phyloP scores from a whole-genome alignment of 2,329 filamentous ascomycete species.

The Knufia fluminis region DNA sequence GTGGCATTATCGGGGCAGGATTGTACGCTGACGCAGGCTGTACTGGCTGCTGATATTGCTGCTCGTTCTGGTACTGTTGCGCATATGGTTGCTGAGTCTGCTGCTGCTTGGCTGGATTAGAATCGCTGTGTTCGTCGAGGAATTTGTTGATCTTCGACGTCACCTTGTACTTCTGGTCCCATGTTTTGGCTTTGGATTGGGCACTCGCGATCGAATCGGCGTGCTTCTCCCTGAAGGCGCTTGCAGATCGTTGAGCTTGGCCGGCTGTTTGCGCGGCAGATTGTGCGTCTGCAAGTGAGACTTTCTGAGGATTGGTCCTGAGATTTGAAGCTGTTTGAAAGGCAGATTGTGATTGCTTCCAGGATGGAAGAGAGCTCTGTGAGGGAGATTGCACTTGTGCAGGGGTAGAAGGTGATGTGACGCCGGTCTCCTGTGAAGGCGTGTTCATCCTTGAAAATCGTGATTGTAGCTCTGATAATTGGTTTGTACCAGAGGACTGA shows the following conservation, averaged over 20 bases:
- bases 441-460: slow-evolving; percentile 50
- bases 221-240: slow-evolving; percentile 62
- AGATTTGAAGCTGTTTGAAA: slow-evolving; percentile 52
- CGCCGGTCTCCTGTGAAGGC: not conserved
- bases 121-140: slow-evolving; percentile 32
- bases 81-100: slow-evolving; percentile 18
- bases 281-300: slow-evolving; percentile 51
- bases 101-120: slow-evolving; percentile 10
- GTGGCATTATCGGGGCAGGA: slow-evolving; percentile 8
- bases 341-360: slow-evolving; percentile 54
- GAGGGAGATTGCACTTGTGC: slow-evolving; percentile 26
- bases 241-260: slow-evolving; percentile 50
- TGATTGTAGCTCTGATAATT: slow-evolving; percentile 58
- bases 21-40: slow-evolving; percentile 11
- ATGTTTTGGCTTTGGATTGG: slow-evolving; percentile 45
- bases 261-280: slow-evolving; percentile 53
- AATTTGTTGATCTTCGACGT: slow-evolving; percentile 41
- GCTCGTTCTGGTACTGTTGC: slow-evolving; percentile 9
- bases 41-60: slow-evolving; percentile 13
- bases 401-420: slow-evolving; percentile 9
- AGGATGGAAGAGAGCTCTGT: slow-evolving; percentile 39
- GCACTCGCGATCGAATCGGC: slow-evolving; percentile 58
- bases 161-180: slow-evolving; percentile 56
- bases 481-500: slow-evolving; percentile 28
- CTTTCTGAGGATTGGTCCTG: slow-evolving; percentile 52